Evolutionary conservation across 805 yeast genomes (phyloP), one percentile per base, ranked within the genome.

Genomic region (Metschnikowia cerradonensis): DNA sequence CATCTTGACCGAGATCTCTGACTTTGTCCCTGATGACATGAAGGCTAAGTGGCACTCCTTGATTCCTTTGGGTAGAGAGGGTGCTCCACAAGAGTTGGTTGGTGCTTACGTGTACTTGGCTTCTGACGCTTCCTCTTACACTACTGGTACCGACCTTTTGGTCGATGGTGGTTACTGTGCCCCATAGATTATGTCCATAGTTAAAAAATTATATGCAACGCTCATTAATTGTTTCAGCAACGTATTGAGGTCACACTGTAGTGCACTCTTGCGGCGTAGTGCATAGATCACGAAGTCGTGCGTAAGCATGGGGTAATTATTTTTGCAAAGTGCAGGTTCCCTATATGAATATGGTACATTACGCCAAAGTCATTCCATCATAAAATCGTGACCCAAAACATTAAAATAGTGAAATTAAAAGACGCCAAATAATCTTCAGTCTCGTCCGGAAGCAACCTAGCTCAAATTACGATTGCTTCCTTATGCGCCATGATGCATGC

Each of bases 11-110:
- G 77, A 72, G 22, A 70, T 74, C 45, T 61, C 72, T 7, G 70
- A 67, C 46, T 73, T 73, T 52, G 73, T 63, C 19, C 62, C 63
- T 23, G 59, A 59, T 2, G 68, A 66, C 10, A 54, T 65, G 50
- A 73, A 70, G 63, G 53, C 56, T 35, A 62, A 57, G 42, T 74
- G 78, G 78, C 70, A 67, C 64, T 60, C 60, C 41, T 62, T 72
- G 62, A 72, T 67, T 48, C 78, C 78, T 6, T 54, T 73, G 62
- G 78, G 78, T n/a, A 68, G 78, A 67, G 78, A 74, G 62, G 78
- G 70, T 45, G 55, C 65, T 43, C 52, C 76, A 31, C 67, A 72
- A 53, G 78, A 74, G 56, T 66, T 74, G 58, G 77, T 71, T n/a
- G 78, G 77, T 47, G 76, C 77, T 11, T 74, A 73, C 61, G 63